Evolutionary conservation across 306 rosid species (phyloP).

Genomic region (Inga oerstediana): DNA sequence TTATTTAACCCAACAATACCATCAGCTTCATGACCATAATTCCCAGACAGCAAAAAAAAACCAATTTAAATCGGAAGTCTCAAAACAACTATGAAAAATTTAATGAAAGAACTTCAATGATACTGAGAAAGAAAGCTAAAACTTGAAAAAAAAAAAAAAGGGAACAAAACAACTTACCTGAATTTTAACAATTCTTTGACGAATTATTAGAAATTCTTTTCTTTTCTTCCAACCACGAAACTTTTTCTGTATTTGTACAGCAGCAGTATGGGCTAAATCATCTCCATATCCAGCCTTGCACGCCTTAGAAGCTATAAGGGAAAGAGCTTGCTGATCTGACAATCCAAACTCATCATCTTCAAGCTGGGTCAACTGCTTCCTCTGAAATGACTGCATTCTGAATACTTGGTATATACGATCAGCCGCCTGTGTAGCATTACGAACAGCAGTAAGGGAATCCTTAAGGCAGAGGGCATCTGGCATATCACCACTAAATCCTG

Average conservation of each 20-base stretch:
- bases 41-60: not conserved
- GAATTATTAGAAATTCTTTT: slow-evolving; percentile 80
- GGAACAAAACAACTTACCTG: slow-evolving; percentile 51
- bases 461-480: slow-evolving; percentile 66
- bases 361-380: slow-evolving; percentile 53
- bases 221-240: slow-evolving; percentile 93
- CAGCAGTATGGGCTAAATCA: slow-evolving; percentile 63
- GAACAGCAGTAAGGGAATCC: slow-evolving; percentile 86
- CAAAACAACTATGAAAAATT: slow-evolving; percentile 7
- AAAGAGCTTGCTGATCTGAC: slow-evolving; percentile 57
- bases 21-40: not conserved
- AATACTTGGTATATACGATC: slow-evolving; percentile 71
- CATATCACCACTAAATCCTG: slow-evolving; percentile 46
- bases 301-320: slow-evolving; percentile 55
- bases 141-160: not conserved
- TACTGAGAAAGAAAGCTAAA: not conserved
- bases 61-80: not conserved
- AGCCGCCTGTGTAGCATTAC: slow-evolving; percentile 90
- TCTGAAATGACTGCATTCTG: slow-evolving; percentile 81
- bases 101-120: slow-evolving; percentile 9
- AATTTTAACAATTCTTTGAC: slow-evolving; percentile 83
- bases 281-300: slow-evolving; percentile 51
- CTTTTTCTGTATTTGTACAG: slow-evolving; percentile 81
- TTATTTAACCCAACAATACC: not conserved
- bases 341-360: slow-evolving; percentile 53